phyloP scores from a whole-genome alignment of 2,329 filamentous ascomycete species.

The Aspergillus pseudoglaucus region DNA sequence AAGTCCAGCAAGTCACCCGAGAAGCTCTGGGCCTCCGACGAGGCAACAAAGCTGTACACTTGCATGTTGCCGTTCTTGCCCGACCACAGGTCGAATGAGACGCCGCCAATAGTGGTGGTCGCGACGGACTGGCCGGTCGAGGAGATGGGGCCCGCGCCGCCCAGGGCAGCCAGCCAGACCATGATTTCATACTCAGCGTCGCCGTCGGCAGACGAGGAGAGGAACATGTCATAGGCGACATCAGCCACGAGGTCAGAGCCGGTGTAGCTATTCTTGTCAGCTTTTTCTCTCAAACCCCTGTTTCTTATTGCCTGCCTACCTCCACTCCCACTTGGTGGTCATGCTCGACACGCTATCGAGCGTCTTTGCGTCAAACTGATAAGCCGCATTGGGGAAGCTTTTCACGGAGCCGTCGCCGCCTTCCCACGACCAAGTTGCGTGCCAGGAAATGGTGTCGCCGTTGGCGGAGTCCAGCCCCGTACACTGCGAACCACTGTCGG shows the following conservation, averaged over 20 bases:
- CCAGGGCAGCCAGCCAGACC: constrained; percentile 57
- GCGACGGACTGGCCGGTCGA: constrained; percentile 46
- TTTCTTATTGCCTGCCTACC: constrained; percentile 14
- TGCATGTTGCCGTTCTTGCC: constrained; percentile 53
- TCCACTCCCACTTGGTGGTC: constrained; percentile 42
- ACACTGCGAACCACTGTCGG: constrained; percentile 37
- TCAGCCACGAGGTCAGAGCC: constrained; percentile 48
- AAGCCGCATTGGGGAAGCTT: constrained; percentile 42
- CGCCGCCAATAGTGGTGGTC: constrained; percentile 48
- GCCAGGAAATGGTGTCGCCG: constrained; percentile 36
- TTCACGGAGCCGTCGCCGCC: constrained; percentile 39
- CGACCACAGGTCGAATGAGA: constrained; percentile 53
- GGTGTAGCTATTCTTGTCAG: constrained; percentile 36
- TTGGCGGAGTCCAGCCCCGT: constrained; percentile 34
- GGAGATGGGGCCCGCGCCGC: constrained; percentile 52
- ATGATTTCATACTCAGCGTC: constrained; percentile 57
- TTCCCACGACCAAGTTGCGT: constrained; percentile 41
- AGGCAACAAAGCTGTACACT: constrained; percentile 56
- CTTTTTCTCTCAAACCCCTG: background rate
- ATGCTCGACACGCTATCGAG: constrained; percentile 36
- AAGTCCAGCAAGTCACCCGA: constrained; percentile 54
- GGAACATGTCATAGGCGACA: constrained; percentile 59
- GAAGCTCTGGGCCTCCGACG: constrained; percentile 45
- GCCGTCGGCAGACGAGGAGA: constrained; percentile 41
- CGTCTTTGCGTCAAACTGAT: constrained; percentile 27